phyloP scores from a whole-genome alignment of 2,329 filamentous ascomycete genomes.

The Tolypocladium ovalisporum region DNA sequence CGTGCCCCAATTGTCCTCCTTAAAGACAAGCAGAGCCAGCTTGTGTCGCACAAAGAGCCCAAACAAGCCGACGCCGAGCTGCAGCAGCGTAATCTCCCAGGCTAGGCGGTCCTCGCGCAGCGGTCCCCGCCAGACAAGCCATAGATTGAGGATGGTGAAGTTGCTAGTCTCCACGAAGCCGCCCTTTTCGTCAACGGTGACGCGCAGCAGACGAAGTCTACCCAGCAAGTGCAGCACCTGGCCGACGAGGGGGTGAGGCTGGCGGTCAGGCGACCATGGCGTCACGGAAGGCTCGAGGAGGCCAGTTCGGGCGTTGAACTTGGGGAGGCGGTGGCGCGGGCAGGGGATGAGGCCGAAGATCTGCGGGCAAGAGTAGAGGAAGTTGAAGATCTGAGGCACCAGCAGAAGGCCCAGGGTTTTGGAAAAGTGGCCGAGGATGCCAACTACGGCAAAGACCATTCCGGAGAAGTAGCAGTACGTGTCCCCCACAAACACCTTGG shows the following conservation, averaged over 20 bases:
- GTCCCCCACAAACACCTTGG: slow-evolving; percentile 91
- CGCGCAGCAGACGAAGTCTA: slow-evolving; percentile 53
- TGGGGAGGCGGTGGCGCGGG: slow-evolving; percentile 81
- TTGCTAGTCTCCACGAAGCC: slow-evolving; percentile 74
- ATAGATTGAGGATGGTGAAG: slow-evolving; percentile 87
- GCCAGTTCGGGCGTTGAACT: slow-evolving; percentile 76
- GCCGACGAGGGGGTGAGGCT: slow-evolving; percentile 55
- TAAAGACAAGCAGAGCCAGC: slow-evolving; percentile 80
- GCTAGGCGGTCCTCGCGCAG: slow-evolving; percentile 79
- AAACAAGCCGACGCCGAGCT: slow-evolving; percentile 63
- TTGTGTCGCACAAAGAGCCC: slow-evolving; percentile 80
- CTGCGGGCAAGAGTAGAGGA: slow-evolving; percentile 85
- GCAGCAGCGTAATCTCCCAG: slow-evolving; percentile 68
- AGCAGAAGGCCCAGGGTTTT: slow-evolving; percentile 90
- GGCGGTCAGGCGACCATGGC: slow-evolving; percentile 55
- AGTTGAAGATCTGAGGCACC: slow-evolving; percentile 93
- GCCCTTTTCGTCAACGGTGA: slow-evolving; percentile 57
- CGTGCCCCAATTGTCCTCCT: slow-evolving; percentile 66
- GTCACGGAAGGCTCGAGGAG: slow-evolving; percentile 80
- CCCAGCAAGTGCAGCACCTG: slow-evolving; percentile 57
- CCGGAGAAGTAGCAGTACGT: slow-evolving; percentile 99
- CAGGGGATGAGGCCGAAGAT: slow-evolving; percentile 85
- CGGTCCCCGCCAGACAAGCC: slow-evolving; percentile 91
- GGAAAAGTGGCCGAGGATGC: slow-evolving; percentile 94
- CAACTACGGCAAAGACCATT: slow-evolving; percentile 97